A percentile compares a stretch with the other conserved stretches of the same genome.
Conservation (phyloP, 768 basidiomycete species). For the Omphalotus guepiniiformis region DNA sequence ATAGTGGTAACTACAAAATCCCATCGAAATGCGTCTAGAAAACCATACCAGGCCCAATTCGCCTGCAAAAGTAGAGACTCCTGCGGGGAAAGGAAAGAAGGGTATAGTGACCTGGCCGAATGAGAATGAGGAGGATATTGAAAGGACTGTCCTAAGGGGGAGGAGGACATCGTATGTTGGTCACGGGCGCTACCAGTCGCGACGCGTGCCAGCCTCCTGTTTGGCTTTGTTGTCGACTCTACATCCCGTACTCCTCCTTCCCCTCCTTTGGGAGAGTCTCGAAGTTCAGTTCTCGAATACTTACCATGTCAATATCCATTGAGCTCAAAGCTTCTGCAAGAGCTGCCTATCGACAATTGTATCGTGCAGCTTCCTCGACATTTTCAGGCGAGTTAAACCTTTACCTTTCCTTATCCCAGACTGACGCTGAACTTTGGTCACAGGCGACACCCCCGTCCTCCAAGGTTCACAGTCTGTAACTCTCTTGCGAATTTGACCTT, state of each 20-base stretch:
- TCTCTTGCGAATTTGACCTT: slow-evolving; percentile 4
- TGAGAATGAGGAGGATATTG: slow-evolving; percentile 1
- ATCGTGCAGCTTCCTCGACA: slow-evolving; percentile 60
- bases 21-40: slow-evolving; percentile 74
- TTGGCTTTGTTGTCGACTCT: no score
- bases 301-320: slow-evolving; percentile 50
- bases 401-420: neutral
- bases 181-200: neutral
- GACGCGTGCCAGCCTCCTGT: neutral
- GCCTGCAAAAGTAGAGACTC: slow-evolving; percentile 60
- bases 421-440: no score
- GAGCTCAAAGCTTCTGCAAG: slow-evolving; percentile 61
- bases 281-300: neutral
- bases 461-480: slow-evolving; percentile 36
- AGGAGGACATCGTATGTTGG: neutral
- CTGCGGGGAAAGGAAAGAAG: slow-evolving; percentile 60
- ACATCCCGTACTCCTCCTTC: no score
- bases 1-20: slow-evolving; percentile 56
- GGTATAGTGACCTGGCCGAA: slow-evolving; percentile 55
- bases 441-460: slow-evolving; percentile 56
- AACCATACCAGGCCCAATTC: slow-evolving; percentile 52
- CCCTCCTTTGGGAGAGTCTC: no score
- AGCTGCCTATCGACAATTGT: slow-evolving; percentile 69
- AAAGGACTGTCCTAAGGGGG: neutral
- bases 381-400: slow-evolving; percentile 49